These are phyloP conservation scores for Urochloa ruziziensis DNA, from an alignment of 176 grass and related monocot genomes.

Conservation along the genomic window DNA sequence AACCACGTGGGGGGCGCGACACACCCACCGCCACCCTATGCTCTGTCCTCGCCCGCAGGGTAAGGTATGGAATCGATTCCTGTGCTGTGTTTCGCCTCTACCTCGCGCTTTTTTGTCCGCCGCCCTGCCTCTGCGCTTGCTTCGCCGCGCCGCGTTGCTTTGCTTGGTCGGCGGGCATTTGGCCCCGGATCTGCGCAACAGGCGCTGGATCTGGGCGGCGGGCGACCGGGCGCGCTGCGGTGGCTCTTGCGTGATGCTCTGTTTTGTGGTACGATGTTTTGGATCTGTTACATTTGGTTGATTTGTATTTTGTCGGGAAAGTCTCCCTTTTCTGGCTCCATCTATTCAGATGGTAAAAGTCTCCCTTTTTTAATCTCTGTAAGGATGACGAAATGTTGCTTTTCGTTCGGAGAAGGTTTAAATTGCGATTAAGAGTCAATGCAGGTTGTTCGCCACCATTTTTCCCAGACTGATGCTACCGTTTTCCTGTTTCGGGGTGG, in stretches of 20 bases:
- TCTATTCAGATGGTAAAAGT: neutral
- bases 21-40: slow-evolving; percentile 22
- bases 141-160: neutral
- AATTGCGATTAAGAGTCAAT: slow-evolving; percentile 1
- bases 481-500: neutral
- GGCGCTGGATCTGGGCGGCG: slow-evolving; percentile 36
- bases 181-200: slow-evolving; percentile 43
- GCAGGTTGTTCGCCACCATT: neutral
- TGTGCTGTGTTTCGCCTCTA: neutral
- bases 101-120: neutral
- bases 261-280: neutral
- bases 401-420: neutral
- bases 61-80: slow-evolving; percentile 51
- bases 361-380: neutral
- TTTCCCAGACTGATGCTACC: too few relatives aligned
- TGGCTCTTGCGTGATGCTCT: neutral
- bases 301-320: slow-evolving; percentile 20
- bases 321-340: neutral
- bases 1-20: slow-evolving; percentile 22
- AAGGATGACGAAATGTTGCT: neutral
- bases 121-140: neutral
- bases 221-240: neutral
- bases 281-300: slow-evolving; percentile 26
- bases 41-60: slow-evolving; percentile 42
- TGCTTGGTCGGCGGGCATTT: slow-evolving; percentile 25